Evolutionary conservation across 1,139 yeast genomes (phyloP), one percentile per base, ranked within the genome.

Genomic region (Saccharomycopsis hybrid): DNA sequence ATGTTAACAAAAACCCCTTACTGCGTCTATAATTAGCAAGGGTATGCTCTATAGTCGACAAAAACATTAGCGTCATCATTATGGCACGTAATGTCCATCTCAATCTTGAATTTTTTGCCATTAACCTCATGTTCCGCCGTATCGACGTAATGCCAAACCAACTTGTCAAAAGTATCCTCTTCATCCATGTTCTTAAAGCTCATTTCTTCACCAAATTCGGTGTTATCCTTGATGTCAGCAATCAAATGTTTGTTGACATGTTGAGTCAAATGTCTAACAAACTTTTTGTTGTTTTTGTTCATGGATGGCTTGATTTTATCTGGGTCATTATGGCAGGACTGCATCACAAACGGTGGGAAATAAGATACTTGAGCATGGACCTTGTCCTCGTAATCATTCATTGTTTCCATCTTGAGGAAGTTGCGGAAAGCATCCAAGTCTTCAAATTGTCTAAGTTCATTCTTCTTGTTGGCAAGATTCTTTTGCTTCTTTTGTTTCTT

Each of bases 301-400:
- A 77, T 78, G 48, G 86, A 80, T 46, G 85, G 84, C 64, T 83
- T 82, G 54, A 84, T 77, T 65, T 81, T 82, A 52, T 84, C 92
- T 52, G 80, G 77, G 62, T 83, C 80, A 53, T 82, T 78, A 58
- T 80, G 86, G 56, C 83, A 76, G 57, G 78, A 84, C 58, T 76
- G 76, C 65, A 83, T 60, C 46, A 84, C 77, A 61, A 84, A 84
- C 47, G 90, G 90, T 30, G 92, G 92, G 59, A 78, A 74, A 65
- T 84, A 84, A 48, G 71, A 71, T 56, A 82, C 70, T 57, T 76
- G 81, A 47, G 86, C 86, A 62, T 82, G 85, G 59, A 80, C 70
- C 60, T 79, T 77, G 61, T 80, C 85, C 61, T 76, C 81, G 33
- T 52, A 52, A 54, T 83, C 81, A 63, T 83, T 90, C 77, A 86